A percentile compares a stretch with the other conserved stretches of the same genome.
Conservation (phyloP, 495 filamentous ascomycete genomes). For the Lasiosphaeria miniovina region DNA sequence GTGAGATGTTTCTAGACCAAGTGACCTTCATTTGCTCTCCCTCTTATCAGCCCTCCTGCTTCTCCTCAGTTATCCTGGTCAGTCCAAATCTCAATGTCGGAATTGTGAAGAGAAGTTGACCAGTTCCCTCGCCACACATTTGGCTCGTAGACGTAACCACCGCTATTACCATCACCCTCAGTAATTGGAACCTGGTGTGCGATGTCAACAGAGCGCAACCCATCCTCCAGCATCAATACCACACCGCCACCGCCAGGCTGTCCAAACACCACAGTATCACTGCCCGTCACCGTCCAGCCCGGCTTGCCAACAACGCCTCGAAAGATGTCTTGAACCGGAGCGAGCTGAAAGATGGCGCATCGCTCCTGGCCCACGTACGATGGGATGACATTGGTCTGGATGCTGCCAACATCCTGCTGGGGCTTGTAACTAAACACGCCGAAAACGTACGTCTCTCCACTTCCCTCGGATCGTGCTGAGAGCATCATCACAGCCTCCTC, state of each 20-base stretch:
- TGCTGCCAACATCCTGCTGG: slow-evolving; percentile 12
- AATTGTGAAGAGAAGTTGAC: slow-evolving; percentile 13
- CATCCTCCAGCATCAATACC: slow-evolving; percentile 6
- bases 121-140: slow-evolving; percentile 21
- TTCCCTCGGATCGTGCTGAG: neutral
- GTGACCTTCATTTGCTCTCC: too few relatives aligned
- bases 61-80: too few relatives aligned
- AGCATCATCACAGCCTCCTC: slow-evolving; percentile 10
- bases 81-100: slow-evolving; percentile 27
- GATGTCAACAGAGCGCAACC: neutral
- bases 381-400: slow-evolving; percentile 11
- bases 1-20: too few relatives aligned
- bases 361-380: slow-evolving; percentile 8
- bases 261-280: slow-evolving; percentile 14
- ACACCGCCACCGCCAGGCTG: slow-evolving; percentile 11
- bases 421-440: slow-evolving; percentile 23
- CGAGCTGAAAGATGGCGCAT: slow-evolving; percentile 27
- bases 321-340: slow-evolving; percentile 26
- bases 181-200: slow-evolving; percentile 3
- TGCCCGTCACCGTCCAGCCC: slow-evolving; percentile 17
- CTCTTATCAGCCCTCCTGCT: too few relatives aligned
- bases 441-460: slow-evolving; percentile 12
- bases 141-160: slow-evolving; percentile 19
- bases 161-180: neutral
- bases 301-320: slow-evolving; percentile 19